Base-by-base conservation (phyloP, 1,139 yeast species). In the Magnusiomyces suaveolens region DNA sequence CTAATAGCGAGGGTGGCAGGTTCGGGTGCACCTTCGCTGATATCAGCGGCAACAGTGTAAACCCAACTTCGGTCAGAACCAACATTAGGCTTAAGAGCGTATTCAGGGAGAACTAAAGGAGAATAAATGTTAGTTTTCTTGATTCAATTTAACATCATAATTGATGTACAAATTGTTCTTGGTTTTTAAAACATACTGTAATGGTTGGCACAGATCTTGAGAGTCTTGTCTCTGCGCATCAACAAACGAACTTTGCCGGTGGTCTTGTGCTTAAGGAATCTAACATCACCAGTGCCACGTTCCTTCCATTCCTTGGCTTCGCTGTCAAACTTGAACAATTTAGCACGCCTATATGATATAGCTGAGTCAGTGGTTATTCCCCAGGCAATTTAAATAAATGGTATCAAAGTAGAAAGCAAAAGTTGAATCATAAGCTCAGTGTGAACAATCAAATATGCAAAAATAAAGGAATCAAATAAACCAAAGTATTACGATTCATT, bases 31-130 rank as follows among this genome's bases (percentile, higher is more conserved):
- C 97, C 97, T 70, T 92, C 98, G 56, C 96, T 84, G 56, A 92
- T 80, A 71, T 92, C 98, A 48, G 95, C 96, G 56, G 96, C 83
- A 58, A 90, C 96, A 57, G 82, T 81, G 76, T 92, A 92, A 61
- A 92, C 98, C 98, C 98, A 92, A 41, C 97, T 88, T 77, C 97
- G 84, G 72, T 92, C 98, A 59, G 95, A 84, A 54, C 98, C 98
- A 60, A 92, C 92, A 69, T 92, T 92, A 65, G 97, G 89, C 70
- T 83, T 87, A 72, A 92, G 81, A 64, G 76, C 82, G 74, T 87
- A 88, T 62, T 87, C 96, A 59, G 95, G 82, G 51, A 87, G 76
- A 64, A 92, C 56, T 55, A 48, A 8, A 32, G 16, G 46, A 32
- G 18, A 62, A 58, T 29, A 46, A 51, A 47, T 46, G 49, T 46